A percentile compares a stretch with the other conserved stretches of the same genome.
Conservation (phyloP, 768 basidiomycete species). For the Russula sp. region DNA sequence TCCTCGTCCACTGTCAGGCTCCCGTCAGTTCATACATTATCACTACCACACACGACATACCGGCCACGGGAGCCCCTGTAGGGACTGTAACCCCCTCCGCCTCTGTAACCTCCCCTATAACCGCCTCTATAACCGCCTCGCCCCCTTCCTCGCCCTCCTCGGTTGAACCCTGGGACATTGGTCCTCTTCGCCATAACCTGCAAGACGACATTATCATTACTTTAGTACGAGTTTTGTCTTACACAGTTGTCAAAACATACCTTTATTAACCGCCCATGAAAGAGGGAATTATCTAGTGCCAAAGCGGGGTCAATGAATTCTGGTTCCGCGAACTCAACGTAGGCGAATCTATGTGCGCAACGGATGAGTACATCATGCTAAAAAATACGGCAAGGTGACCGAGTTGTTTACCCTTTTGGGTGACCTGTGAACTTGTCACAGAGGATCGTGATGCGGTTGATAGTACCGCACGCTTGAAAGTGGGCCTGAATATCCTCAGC, state of each 20-base stretch:
- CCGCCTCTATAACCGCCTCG: slow-evolving; percentile 35
- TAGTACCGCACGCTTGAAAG: slow-evolving; percentile 95
- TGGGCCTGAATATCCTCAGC: slow-evolving; percentile 98
- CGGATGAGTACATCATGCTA: slow-evolving; percentile 15
- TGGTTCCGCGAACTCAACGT: slow-evolving; percentile 96
- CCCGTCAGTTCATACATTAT: background rate
- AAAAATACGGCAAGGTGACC: background rate
- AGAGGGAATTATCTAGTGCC: slow-evolving; percentile 92
- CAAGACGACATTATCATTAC: background rate
- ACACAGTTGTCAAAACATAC: slow-evolving; percentile 36
- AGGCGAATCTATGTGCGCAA: slow-evolving; percentile 66
- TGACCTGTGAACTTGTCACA: slow-evolving; percentile 99
- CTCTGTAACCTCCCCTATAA: slow-evolving; percentile 54
- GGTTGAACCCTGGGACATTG: slow-evolving; percentile 87
- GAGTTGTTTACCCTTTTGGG: slow-evolving; percentile 78
- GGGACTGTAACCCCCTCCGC: slow-evolving; percentile 54
- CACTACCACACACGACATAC: slow-evolving; percentile 36
- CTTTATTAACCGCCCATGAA: slow-evolving; percentile 89
- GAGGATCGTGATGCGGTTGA: slow-evolving; percentile 97
- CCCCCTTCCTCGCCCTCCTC: slow-evolving; percentile 76
- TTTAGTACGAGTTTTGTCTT: background rate
- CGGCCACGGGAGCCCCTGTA: slow-evolving; percentile 65
- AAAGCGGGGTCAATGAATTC: slow-evolving; percentile 86
- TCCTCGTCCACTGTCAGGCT: slow-evolving; percentile 51
- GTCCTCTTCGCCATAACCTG: slow-evolving; percentile 91